A percentile compares a stretch with the other conserved stretches of the same genome.
Conservation (phyloP, 225 moss, liverwort and hornwort species). For the Sphagnum contortum region DNA sequence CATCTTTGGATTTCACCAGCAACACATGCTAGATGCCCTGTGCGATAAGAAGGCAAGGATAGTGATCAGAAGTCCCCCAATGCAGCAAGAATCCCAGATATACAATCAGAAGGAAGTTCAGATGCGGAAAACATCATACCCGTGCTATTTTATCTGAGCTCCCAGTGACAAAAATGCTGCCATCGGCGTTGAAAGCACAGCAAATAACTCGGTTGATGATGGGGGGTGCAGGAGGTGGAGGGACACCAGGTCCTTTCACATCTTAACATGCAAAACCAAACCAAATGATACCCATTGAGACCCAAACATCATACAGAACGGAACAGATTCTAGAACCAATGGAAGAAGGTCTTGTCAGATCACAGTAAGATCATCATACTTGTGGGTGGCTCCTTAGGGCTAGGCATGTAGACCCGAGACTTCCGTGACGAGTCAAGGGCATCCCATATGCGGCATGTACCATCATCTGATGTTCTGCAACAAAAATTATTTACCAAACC, state of each 20-base stretch:
- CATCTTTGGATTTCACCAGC: no score
- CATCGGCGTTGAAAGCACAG: constrained; percentile 98
- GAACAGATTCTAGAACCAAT: no score
- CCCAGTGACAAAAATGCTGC: constrained; percentile 97
- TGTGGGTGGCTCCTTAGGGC: constrained; percentile 66
- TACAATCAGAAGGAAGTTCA: no score
- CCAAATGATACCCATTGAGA: no score
- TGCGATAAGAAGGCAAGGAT: no score
- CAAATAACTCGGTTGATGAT: constrained; percentile 78
- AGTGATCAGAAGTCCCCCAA: no score
- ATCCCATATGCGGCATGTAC: constrained; percentile 99
- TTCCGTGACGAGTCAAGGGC: constrained; percentile 67
- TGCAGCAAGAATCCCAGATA: no score
- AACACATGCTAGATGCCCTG: no score
- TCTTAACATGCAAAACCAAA: constrained; percentile 3
- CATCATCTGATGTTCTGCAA: constrained; percentile 83
- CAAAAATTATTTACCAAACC: no score
- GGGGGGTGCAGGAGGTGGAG: constrained; percentile 43
- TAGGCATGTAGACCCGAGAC: constrained; percentile 91
- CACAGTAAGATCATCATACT: constrained; percentile 18
- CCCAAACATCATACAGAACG: no score
- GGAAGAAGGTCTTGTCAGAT: no score
- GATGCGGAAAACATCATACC: constrained; percentile 19
- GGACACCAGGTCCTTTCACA: constrained; percentile 16
- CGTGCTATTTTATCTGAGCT: constrained; percentile 96